Percentiles rank a stretch among this genome's conserved stretches.
Evolutionary conservation across 306 rosid genomes (phyloP).

Genomic region (Trifolium subterraneum): DNA sequence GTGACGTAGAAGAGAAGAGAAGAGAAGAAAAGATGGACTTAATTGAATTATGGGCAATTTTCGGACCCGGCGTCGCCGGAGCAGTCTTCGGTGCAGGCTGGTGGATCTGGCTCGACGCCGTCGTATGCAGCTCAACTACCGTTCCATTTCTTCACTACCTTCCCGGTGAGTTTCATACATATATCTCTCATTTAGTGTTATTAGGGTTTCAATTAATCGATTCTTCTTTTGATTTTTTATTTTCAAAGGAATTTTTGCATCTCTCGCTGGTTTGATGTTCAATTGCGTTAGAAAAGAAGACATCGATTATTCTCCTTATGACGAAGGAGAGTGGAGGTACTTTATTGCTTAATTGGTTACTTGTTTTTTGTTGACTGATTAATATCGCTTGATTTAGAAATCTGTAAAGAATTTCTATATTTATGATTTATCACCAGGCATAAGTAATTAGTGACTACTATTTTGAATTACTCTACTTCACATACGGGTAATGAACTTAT

Average conservation of each 20-base stretch:
- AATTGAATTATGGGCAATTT: constrained; percentile 87
- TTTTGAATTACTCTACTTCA: constrained; percentile 16
- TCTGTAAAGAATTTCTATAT: neutral
- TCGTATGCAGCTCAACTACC: constrained; percentile 82
- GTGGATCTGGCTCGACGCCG: constrained; percentile 99
- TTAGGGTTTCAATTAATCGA: constrained; percentile 56
- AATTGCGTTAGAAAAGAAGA: constrained; percentile 96
- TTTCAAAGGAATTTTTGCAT: constrained; percentile 81
- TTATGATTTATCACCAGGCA: neutral
- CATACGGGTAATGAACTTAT: neutral
- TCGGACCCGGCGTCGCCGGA: constrained; percentile 95
- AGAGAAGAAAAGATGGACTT: constrained; percentile 59
- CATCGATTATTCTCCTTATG: constrained; percentile 95
- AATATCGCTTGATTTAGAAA: neutral
- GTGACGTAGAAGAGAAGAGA: neutral
- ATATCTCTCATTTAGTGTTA: neutral
- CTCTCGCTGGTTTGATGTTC: constrained; percentile 96
- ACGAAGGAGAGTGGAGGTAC: constrained; percentile 99
- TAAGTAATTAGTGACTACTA: neutral
- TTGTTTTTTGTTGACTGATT: neutral
- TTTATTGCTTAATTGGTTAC: constrained; percentile 16
- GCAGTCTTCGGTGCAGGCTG: constrained; percentile 93
- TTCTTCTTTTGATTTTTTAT: constrained; percentile 31
- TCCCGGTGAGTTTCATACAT: constrained; percentile 59
- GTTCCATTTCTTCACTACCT: constrained; percentile 92